phyloP scores from a whole-genome alignment of 805 yeast genomes.

The Myxozyma melibiosi region DNA sequence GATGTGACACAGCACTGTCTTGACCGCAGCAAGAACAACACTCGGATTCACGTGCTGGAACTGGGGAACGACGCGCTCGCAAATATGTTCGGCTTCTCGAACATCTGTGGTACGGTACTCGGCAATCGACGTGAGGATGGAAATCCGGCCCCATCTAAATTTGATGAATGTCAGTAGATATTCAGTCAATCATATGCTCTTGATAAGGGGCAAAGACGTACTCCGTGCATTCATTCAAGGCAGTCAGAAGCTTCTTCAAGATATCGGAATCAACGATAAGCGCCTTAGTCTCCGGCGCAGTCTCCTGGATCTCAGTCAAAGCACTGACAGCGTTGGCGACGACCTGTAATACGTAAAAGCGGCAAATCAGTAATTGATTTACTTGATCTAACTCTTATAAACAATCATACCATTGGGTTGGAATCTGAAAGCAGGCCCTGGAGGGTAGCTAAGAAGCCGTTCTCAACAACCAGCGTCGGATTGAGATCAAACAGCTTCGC shows the following conservation, averaged over 20 bases:
- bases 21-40: constrained; percentile 83
- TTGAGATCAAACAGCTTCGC: constrained; percentile 90
- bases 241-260: constrained; percentile 65
- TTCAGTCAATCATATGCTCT: neutral
- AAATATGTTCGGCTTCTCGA: constrained; percentile 76
- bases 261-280: constrained; percentile 47
- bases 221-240: constrained; percentile 95
- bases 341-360: constrained; percentile 38
- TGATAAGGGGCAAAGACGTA: neutral
- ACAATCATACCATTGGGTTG: constrained; percentile 74
- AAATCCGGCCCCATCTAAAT: constrained; percentile 82
- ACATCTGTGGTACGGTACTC: constrained; percentile 61
- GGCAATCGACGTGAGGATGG: constrained; percentile 78
- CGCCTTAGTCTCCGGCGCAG: constrained; percentile 57
- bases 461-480: constrained; percentile 77
- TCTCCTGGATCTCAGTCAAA: constrained; percentile 75
- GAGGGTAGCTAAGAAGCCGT: constrained; percentile 76
- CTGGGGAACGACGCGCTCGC: constrained; percentile 91
- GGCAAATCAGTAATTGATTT: neutral
- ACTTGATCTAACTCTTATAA: neutral
- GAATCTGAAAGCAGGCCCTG: constrained; percentile 73
- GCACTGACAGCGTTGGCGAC: constrained; percentile 92
- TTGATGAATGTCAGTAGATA: neutral
- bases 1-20: constrained; percentile 72
- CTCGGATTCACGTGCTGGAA: constrained; percentile 96